These are phyloP conservation scores for Fomitopsis pulvina DNA, from an alignment of 768 basidiomycete species.

Conservation along the genomic window DNA sequence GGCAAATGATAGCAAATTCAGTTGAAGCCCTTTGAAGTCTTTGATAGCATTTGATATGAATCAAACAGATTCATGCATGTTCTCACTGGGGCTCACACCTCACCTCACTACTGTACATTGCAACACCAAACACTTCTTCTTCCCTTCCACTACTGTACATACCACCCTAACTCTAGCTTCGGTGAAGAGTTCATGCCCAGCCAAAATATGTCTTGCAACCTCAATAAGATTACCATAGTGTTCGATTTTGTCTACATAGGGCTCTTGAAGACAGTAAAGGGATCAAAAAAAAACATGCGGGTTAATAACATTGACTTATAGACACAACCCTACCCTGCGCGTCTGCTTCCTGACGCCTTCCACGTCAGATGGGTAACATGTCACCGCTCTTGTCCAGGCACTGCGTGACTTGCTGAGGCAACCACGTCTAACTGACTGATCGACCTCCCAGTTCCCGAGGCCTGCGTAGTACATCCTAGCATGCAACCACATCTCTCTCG, in stretches of 20 bases:
- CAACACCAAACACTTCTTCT: too few relatives aligned
- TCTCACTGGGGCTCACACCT: too few relatives aligned
- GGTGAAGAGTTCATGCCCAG: background rate
- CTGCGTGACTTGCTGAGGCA: conserved; percentile 6
- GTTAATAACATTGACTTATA: background rate
- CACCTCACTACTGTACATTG: too few relatives aligned
- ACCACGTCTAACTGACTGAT: background rate
- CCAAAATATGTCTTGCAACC: background rate
- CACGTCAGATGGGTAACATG: background rate
- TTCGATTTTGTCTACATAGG: background rate
- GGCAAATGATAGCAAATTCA: too few relatives aligned
- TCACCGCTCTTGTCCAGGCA: background rate
- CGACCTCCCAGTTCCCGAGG: background rate
- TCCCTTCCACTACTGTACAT: too few relatives aligned
- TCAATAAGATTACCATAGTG: background rate
- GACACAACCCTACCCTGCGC: background rate
- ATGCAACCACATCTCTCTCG: background rate
- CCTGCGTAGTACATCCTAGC: background rate
- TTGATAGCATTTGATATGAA: too few relatives aligned
- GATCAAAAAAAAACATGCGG: too few relatives aligned
- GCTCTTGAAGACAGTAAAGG: too few relatives aligned
- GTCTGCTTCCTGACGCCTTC: background rate
- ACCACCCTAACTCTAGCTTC: too few relatives aligned
- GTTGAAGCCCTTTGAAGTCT: too few relatives aligned
- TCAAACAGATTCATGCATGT: too few relatives aligned